phyloP scores from a whole-genome alignment of 352 stramenopile genomes.

The Phytophthora citrophthora region DNA sequence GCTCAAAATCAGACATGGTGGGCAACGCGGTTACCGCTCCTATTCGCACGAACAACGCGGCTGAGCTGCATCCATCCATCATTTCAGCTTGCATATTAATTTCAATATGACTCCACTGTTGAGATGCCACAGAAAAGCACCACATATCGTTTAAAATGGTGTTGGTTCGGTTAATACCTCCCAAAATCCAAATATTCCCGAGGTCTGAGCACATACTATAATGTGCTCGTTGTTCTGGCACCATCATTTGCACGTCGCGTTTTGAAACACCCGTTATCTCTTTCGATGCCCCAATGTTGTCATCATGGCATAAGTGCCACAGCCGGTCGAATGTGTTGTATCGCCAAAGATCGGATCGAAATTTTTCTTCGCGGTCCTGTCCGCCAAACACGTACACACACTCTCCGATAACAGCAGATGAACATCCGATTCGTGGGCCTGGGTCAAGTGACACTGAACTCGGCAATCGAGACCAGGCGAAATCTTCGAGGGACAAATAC shows the following conservation, averaged over 20 bases:
- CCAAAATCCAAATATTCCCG: conserved; percentile 86
- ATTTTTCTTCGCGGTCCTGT: conserved; percentile 80
- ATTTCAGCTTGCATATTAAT: conserved; percentile 49
- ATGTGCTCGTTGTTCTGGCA: conserved; percentile 59
- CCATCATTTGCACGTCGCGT: conserved; percentile 49
- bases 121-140: conserved; percentile 72
- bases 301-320: conserved; percentile 87
- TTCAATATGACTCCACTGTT: conserved; percentile 73
- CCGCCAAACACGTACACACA: conserved; percentile 87
- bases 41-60: conserved; percentile 48
- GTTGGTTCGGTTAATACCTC: conserved; percentile 56
- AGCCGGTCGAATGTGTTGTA: conserved; percentile 90
- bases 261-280: conserved; percentile 20
- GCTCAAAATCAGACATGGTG: conserved; percentile 36
- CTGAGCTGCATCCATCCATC: conserved; percentile 48
- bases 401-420: conserved; percentile 77
- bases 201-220: conserved; percentile 83
- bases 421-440: conserved; percentile 71
- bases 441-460: conserved; percentile 80
- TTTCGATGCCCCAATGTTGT: conserved; percentile 60
- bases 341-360: conserved; percentile 80
- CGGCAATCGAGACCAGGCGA: conserved; percentile 77
- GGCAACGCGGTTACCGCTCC: conserved; percentile 61
- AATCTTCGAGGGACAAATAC: conserved; percentile 86
- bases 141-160: conserved; percentile 72